A percentile compares a stretch with the other conserved stretches of the same genome.
phyloP scores from a whole-genome alignment of 1,139 yeast genomes.

The Zygoascus meyerae region DNA sequence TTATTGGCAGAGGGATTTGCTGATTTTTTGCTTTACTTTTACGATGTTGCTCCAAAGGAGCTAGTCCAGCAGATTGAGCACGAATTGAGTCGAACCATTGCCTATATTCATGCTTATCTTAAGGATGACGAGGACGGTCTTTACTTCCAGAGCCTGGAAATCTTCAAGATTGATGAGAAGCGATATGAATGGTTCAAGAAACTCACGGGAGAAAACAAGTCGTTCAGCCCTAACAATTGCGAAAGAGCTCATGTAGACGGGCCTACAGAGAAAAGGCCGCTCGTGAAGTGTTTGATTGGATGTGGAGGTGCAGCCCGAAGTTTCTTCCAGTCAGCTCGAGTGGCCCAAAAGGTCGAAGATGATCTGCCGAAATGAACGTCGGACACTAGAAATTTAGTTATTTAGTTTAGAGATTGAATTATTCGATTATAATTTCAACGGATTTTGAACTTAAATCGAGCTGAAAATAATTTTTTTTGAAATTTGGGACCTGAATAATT shows the following conservation, averaged over 20 bases:
- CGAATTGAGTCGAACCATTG: constrained; percentile 27
- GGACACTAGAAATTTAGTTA: too few relatives aligned
- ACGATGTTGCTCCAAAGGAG: constrained; percentile 37
- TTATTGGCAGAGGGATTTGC: constrained; percentile 64
- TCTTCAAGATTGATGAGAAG: constrained; percentile 49
- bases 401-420: too few relatives aligned
- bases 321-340: constrained; percentile 63
- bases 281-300: constrained; percentile 56
- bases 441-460: too few relatives aligned
- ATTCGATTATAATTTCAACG: too few relatives aligned
- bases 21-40: constrained; percentile 52
- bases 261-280: constrained; percentile 34
- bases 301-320: constrained; percentile 63
- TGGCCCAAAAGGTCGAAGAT: constrained; percentile 36
- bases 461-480: too few relatives aligned
- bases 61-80: constrained; percentile 23
- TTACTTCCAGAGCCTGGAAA: constrained; percentile 58
- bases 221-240: constrained; percentile 47
- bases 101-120: constrained; percentile 43
- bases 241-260: constrained; percentile 43
- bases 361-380: too few relatives aligned
- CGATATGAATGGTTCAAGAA: constrained; percentile 48
- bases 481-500: too few relatives aligned
- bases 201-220: constrained; percentile 51
- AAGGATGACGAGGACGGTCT: constrained; percentile 55